A percentile compares a stretch with the other conserved stretches of the same genome.
phyloP scores from a whole-genome alignment of 2,329 filamentous ascomycete genomes.

The Diaporthe ilicicola region DNA sequence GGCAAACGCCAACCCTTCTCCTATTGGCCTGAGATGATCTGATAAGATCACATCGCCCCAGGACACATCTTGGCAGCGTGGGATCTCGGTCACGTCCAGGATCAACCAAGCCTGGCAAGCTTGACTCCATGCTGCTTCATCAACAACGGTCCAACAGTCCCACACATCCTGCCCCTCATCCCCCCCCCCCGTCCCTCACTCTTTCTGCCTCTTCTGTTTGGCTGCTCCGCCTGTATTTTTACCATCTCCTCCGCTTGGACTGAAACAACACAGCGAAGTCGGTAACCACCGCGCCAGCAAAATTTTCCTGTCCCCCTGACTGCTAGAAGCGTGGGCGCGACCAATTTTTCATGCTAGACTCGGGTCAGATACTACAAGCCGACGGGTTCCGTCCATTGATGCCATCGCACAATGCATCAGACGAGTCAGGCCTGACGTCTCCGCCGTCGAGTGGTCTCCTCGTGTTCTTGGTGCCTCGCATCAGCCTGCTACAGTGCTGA shows the following conservation, averaged over 20 bases:
- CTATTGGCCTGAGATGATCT: constrained; percentile 39
- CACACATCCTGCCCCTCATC: constrained; percentile 21
- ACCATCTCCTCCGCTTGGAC: constrained; percentile 26
- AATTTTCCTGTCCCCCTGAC: constrained; percentile 26
- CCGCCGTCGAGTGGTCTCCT: neutral
- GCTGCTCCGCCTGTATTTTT: neutral
- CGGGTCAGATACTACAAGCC: constrained; percentile 20
- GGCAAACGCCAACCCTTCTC: neutral
- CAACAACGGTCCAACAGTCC: neutral
- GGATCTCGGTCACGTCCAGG: constrained; percentile 15
- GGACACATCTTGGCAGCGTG: constrained; percentile 10
- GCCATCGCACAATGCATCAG: constrained; percentile 6
- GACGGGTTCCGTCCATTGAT: neutral
- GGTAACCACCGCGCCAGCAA: constrained; percentile 27
- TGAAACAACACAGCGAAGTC: constrained; percentile 31
- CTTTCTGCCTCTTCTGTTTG: neutral
- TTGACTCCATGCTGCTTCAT: constrained; percentile 16
- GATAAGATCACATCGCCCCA: constrained; percentile 36
- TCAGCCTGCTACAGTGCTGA: neutral
- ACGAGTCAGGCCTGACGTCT: neutral
- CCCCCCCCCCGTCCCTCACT: neutral
- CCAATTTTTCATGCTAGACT: neutral
- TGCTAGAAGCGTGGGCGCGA: neutral
- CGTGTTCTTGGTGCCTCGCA: constrained; percentile 8
- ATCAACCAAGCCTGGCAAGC: constrained; percentile 17